A percentile compares a stretch with the other conserved stretches of the same genome.
Conservation (phyloP, 2,329 filamentous ascomycete genomes). For the Ophiostoma sp. region DNA sequence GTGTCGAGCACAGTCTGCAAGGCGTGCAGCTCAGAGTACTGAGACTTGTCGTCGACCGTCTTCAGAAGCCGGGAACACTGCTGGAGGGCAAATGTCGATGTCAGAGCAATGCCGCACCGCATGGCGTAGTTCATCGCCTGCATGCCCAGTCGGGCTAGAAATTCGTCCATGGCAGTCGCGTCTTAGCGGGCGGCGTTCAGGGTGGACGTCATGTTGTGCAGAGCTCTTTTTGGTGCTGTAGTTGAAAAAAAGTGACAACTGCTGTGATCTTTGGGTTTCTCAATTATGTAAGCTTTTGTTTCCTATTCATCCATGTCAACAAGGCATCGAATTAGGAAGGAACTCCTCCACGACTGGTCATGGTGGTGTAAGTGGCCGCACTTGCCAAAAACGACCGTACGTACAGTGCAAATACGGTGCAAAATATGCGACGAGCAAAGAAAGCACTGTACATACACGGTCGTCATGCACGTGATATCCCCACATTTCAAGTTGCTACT, state of each 20-base stretch:
- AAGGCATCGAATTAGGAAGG: background rate
- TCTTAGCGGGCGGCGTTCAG: background rate
- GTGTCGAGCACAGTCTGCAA: constrained; percentile 71
- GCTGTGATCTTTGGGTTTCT: background rate
- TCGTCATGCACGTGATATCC: background rate
- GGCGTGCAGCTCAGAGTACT: constrained; percentile 60
- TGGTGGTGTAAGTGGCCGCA: constrained; percentile 11
- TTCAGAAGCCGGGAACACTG: constrained; percentile 75
- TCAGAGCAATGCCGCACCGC: constrained; percentile 76
- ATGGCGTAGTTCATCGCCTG: constrained; percentile 93
- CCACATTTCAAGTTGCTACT: constrained; percentile 3
- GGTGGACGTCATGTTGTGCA: background rate
- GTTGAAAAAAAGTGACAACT: background rate
- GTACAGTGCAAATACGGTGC: background rate
- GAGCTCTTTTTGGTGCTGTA: background rate
- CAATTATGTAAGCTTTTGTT: background rate
- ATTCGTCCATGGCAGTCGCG: constrained; percentile 58
- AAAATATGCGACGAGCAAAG: background rate
- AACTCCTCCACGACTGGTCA: background rate
- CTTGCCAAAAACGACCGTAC: background rate
- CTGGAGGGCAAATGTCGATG: constrained; percentile 75
- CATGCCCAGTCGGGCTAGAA: constrained; percentile 48
- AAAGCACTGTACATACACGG: background rate
- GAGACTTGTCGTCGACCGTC: constrained; percentile 64
- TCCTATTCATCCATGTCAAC: background rate